These are phyloP conservation scores for Penicillium capsulatum DNA, from an alignment of 2,329 filamentous ascomycete genomes.

Conservation along the genomic window DNA sequence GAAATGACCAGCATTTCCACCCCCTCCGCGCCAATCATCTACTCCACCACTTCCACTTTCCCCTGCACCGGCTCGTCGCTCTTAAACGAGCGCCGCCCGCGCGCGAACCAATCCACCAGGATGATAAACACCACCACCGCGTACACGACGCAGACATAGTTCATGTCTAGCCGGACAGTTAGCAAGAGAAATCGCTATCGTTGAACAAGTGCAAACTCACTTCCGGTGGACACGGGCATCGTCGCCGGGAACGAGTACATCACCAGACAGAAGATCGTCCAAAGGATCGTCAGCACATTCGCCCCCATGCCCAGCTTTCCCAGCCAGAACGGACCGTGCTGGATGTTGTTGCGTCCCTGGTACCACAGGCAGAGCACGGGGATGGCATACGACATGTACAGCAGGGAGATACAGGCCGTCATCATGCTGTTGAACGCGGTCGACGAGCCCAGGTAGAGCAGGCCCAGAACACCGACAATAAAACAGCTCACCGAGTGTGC, in stretches of 20 bases:
- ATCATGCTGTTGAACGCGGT: conserved; percentile 45
- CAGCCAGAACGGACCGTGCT: conserved; percentile 48
- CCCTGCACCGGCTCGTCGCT: background rate
- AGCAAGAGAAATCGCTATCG: too few relatives aligned
- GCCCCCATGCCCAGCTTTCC: conserved; percentile 42
- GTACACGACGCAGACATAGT: conserved; percentile 41
- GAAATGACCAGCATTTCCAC: conserved; percentile 46
- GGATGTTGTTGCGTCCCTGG: conserved; percentile 44
- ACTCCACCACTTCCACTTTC: background rate
- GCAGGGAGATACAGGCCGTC: conserved; percentile 46
- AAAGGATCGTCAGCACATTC: conserved; percentile 43
- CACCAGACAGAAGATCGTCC: conserved; percentile 43
- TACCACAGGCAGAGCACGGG: conserved; percentile 47
- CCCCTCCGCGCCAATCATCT: background rate
- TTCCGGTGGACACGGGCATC: conserved; percentile 32
- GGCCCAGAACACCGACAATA: conserved; percentile 46
- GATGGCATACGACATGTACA: conserved; percentile 48
- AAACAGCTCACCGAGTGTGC: conserved; percentile 46
- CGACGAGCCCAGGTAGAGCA: conserved; percentile 45
- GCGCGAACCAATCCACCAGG: conserved; percentile 34
- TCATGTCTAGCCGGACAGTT: conserved; percentile 44
- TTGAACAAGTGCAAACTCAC: too few relatives aligned
- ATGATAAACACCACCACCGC: conserved; percentile 34
- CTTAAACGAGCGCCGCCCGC: conserved; percentile 16
- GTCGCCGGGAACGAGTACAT: conserved; percentile 40